Conservation (phyloP, 495 filamentous ascomycete genomes). For the Thozetella sp. region DNA sequence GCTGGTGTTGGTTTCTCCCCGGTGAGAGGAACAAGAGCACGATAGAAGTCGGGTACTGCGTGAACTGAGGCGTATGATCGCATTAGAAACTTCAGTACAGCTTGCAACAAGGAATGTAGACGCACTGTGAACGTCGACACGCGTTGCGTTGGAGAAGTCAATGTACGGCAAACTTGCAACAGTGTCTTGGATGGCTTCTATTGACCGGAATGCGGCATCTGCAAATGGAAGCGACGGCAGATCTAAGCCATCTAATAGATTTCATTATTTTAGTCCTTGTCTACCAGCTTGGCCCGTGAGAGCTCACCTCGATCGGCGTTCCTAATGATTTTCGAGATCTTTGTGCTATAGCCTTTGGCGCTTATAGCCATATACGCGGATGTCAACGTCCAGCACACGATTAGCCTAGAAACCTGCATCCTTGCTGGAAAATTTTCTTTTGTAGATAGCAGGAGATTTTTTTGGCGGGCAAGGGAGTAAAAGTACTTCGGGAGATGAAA, state of each 20-base stretch:
- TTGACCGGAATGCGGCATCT: slow-evolving; percentile 6
- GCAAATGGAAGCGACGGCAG: slow-evolving; percentile 8
- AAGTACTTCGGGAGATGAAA: not conserved
- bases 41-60: slow-evolving; percentile 3
- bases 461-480: not conserved
- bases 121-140: slow-evolving; percentile 1
- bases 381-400: not conserved
- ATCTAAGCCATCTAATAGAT: slow-evolving; percentile 1
- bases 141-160: not conserved
- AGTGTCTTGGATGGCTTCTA: slow-evolving; percentile 6
- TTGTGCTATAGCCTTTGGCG: not conserved
- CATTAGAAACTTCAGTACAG: not conserved
- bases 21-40: not conserved
- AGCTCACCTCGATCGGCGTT: not conserved
- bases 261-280: not conserved
- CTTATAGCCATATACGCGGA: not conserved
- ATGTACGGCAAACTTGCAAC: not conserved
- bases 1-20: not conserved
- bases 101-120: not conserved
- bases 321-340: slow-evolving; percentile 5
- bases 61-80: not conserved
- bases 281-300: not conserved
- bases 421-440: not conserved
- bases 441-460: not conserved
- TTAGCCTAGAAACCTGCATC: not conserved